A percentile compares a stretch with the other conserved stretches of the same genome.
Evolutionary conservation across 2,329 filamentous ascomycete genomes (phyloP).

Genomic region (Apiospora saccharicola): DNA sequence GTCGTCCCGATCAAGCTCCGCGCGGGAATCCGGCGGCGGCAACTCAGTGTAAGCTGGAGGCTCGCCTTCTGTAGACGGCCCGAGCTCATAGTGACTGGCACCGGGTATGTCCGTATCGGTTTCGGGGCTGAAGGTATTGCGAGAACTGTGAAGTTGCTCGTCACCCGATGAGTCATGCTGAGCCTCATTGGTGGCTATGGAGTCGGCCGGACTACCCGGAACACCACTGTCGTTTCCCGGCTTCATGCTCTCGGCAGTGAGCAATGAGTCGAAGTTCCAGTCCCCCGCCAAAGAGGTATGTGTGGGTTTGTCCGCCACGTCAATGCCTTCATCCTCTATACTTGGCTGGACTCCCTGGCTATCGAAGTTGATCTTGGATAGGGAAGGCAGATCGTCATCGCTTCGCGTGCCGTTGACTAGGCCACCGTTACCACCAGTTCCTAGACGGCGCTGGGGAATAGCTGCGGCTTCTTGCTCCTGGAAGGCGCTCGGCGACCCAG

Average conservation of each 20-base stretch:
- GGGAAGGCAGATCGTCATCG: constrained; percentile 33
- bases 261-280: constrained; percentile 55
- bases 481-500: constrained; percentile 91
- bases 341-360: constrained; percentile 47
- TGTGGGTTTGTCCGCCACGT: constrained; percentile 46
- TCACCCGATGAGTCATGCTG: constrained; percentile 48
- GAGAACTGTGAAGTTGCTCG: constrained; percentile 41
- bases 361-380: constrained; percentile 34
- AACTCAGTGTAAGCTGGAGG: constrained; percentile 34
- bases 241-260: constrained; percentile 41
- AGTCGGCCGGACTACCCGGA: constrained; percentile 36
- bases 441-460: constrained; percentile 66
- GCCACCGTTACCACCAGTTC: constrained; percentile 62
- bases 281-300: constrained; percentile 37
- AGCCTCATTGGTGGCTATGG: constrained; percentile 46
- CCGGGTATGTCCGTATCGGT: constrained; percentile 37
- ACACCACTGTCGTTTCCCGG: constrained; percentile 39
- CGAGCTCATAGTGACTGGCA: constrained; percentile 40
- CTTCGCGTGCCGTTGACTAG: constrained; percentile 29
- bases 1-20: constrained; percentile 37
- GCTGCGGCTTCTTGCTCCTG: constrained; percentile 71
- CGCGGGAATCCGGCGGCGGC: constrained; percentile 30
- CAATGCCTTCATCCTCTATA: constrained; percentile 57
- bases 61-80: constrained; percentile 32
- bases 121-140: constrained; percentile 31